Evolutionary conservation across 306 rosid genomes (phyloP).

Genomic region (Heteromeles arbutifolia): DNA sequence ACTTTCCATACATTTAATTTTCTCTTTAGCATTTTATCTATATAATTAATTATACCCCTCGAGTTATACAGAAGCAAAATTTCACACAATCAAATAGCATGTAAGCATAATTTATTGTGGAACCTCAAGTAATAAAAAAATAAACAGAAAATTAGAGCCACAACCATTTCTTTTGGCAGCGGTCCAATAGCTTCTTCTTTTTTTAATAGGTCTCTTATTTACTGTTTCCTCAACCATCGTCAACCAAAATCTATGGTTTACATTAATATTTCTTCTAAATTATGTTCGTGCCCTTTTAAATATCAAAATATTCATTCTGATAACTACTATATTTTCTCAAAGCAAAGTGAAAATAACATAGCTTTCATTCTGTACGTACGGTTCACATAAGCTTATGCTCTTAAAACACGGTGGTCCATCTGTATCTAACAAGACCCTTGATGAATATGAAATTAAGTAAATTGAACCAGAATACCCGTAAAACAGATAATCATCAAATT

Average conservation of each 20-base stretch:
- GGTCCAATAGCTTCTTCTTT: background rate
- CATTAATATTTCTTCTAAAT: no score
- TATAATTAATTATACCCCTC: background rate
- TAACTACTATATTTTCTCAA: background rate
- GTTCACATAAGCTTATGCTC: background rate
- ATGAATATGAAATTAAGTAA: background rate
- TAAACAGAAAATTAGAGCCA: background rate
- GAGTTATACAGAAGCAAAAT: background rate
- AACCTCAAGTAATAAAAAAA: background rate
- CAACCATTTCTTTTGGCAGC: background rate
- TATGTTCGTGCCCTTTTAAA: background rate
- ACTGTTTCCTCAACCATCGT: background rate
- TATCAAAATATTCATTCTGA: background rate
- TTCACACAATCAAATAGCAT: background rate
- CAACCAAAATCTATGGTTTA: no score
- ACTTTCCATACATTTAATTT: background rate
- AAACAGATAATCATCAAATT: background rate
- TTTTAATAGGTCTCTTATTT: background rate
- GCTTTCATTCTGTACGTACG: background rate
- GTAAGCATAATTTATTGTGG: background rate
- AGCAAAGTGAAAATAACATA: background rate
- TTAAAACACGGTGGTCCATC: background rate
- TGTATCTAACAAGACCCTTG: background rate
- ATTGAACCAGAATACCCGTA: background rate
- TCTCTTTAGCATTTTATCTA: background rate